Percentiles rank a stretch among this genome's conserved stretches.
phyloP scores from a whole-genome alignment of 1,139 yeast genomes.

The Ogataea hybrid region DNA sequence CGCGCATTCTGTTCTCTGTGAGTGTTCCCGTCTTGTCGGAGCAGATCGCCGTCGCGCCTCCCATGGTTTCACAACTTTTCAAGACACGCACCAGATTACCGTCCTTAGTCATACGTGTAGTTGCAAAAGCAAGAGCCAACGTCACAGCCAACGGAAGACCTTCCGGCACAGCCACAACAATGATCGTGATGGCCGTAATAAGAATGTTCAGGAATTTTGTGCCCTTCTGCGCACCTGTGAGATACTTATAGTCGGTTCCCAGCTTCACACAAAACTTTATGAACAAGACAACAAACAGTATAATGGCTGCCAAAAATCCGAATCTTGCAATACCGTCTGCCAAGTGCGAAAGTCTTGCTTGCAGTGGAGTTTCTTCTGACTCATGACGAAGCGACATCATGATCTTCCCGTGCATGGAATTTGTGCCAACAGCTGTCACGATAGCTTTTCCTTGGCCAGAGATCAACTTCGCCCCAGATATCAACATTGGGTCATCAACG shows the following conservation, averaged over 20 bases:
- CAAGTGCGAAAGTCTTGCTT: constrained; percentile 71
- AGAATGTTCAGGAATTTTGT: constrained; percentile 78
- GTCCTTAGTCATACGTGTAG: constrained; percentile 96
- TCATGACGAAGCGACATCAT: constrained; percentile 76
- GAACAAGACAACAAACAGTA: constrained; percentile 75
- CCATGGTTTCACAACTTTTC: constrained; percentile 97
- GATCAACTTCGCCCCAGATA: constrained; percentile 86
- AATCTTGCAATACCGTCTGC: constrained; percentile 94
- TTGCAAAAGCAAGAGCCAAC: constrained; percentile 93
- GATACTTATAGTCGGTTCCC: constrained; percentile 42
- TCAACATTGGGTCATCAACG: constrained; percentile 71
- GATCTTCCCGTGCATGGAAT: constrained; percentile 90
- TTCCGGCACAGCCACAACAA: constrained; percentile 98
- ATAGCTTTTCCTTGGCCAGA: constrained; percentile 86
- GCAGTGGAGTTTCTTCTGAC: constrained; percentile 85
- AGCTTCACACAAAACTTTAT: constrained; percentile 72
- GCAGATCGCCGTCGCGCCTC: constrained; percentile 95
- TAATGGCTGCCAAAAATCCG: constrained; percentile 81
- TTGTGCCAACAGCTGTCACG: constrained; percentile 85
- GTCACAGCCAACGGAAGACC: constrained; percentile 97
- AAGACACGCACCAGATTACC: constrained; percentile 94
- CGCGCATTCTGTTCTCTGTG: constrained; percentile 90
- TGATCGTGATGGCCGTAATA: constrained; percentile 86
- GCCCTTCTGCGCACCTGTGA: constrained; percentile 74
- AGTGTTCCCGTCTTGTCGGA: constrained; percentile 97